These are phyloP conservation scores for Penicillium canariense DNA, from an alignment of 495 filamentous ascomycete species.

Conservation along the genomic window DNA sequence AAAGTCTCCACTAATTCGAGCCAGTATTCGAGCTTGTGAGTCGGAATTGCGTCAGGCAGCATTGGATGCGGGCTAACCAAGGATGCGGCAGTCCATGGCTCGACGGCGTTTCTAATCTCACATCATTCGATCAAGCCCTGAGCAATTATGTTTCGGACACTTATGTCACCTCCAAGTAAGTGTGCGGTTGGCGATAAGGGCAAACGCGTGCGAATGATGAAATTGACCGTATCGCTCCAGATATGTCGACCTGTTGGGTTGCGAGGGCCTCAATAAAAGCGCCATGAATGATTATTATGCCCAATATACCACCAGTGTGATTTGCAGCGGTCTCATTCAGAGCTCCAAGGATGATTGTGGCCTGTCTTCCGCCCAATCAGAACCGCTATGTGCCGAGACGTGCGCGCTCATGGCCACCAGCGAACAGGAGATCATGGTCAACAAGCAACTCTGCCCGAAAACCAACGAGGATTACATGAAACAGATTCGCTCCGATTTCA, in stretches of 20 bases:
- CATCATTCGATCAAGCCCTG: slow-evolving; percentile 76
- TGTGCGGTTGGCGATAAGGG: not conserved
- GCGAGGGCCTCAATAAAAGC: slow-evolving; percentile 69
- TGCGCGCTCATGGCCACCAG: slow-evolving; percentile 83
- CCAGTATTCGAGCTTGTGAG: slow-evolving; percentile 75
- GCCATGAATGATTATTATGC: slow-evolving; percentile 88
- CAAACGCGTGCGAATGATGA: not conserved
- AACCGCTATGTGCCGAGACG: slow-evolving; percentile 84
- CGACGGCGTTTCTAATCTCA: slow-evolving; percentile 68
- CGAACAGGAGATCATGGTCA: slow-evolving; percentile 79
- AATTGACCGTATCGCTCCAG: slow-evolving; percentile 25
- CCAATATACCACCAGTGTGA: slow-evolving; percentile 84
- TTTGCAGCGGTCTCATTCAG: slow-evolving; percentile 95
- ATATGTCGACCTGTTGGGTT: slow-evolving; percentile 66
- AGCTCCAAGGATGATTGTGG: slow-evolving; percentile 75
- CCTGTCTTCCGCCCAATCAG: slow-evolving; percentile 58
- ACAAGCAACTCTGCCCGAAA: slow-evolving; percentile 67
- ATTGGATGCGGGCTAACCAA: not conserved
- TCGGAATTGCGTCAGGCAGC: slow-evolving; percentile 16
- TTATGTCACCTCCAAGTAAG: slow-evolving; percentile 75
- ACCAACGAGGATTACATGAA: slow-evolving; percentile 60
- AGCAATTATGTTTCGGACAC: slow-evolving; percentile 67
- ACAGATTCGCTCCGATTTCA: slow-evolving; percentile 90
- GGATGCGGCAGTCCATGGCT: slow-evolving; percentile 74
- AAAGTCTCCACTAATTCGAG: slow-evolving; percentile 72